Percentiles rank a stretch among this genome's conserved stretches.
These are phyloP conservation scores for Fusarium hostae DNA, from an alignment of 2,329 filamentous ascomycete genomes.

Conservation along the genomic window DNA sequence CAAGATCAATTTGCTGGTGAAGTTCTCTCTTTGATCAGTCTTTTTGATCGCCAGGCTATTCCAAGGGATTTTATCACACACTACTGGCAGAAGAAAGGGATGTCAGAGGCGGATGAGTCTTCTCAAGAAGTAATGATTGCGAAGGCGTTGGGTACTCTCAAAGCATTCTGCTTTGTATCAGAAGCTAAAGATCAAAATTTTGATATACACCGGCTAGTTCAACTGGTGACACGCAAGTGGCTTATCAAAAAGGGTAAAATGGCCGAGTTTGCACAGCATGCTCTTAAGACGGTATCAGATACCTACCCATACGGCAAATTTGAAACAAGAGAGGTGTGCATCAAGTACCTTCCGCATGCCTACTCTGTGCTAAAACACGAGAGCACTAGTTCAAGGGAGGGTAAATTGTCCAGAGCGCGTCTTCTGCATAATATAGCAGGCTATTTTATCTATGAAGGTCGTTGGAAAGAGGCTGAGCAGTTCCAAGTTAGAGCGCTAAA, in stretches of 20 bases:
- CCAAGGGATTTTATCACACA: conserved; percentile 33
- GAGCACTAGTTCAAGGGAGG: too few species aligned
- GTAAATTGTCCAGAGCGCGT: too few species aligned
- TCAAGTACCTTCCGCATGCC: conserved; percentile 42
- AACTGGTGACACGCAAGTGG: conserved; percentile 49
- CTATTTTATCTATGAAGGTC: too few species aligned
- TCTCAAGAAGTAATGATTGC: neutral
- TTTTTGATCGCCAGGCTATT: conserved; percentile 47
- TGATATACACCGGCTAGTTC: conserved; percentile 50
- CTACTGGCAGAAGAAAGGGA: too few species aligned
- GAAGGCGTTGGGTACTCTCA: conserved; percentile 22
- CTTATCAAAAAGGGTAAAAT: conserved; percentile 29
- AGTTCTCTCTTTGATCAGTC: conserved; percentile 48
- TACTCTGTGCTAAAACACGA: too few species aligned
- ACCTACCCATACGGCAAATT: conserved; percentile 36
- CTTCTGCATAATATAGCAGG: too few species aligned
- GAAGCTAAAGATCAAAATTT: conserved; percentile 26
- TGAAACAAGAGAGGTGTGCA: conserved; percentile 32
- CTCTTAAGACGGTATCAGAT: conserved; percentile 33
- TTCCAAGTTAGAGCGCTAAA: too few species aligned
- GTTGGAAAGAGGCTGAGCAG: too few species aligned
- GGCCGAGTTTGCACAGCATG: conserved; percentile 27
- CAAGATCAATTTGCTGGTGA: conserved; percentile 38
- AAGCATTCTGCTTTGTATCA: conserved; percentile 45
- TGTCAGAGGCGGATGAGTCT: too few species aligned